A percentile compares a stretch with the other conserved stretches of the same genome.
These are phyloP conservation scores for Bretschneidera sinensis DNA, from an alignment of 345 rosid genomes.

Conservation along the genomic window DNA sequence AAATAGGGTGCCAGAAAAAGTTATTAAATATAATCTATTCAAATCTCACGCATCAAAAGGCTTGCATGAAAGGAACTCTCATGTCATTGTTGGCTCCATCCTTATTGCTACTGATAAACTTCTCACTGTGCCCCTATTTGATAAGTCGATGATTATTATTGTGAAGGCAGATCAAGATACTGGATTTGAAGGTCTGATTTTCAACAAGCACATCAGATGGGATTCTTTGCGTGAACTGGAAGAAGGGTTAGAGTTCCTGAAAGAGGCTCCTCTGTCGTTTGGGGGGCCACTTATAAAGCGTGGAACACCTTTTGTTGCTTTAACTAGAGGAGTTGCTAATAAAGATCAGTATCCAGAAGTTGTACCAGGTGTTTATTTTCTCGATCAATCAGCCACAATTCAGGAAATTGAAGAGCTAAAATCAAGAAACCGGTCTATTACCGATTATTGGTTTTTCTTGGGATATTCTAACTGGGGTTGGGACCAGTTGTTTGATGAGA, in stretches of 20 bases:
- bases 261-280: constrained; percentile 55
- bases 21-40: constrained; percentile 18
- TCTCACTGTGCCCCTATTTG: constrained; percentile 45
- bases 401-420: constrained; percentile 44
- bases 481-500: constrained; percentile 69
- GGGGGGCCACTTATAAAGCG: constrained; percentile 74
- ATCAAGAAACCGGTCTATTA: constrained; percentile 35
- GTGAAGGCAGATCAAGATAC: constrained; percentile 44
- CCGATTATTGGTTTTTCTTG: constrained; percentile 82
- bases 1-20: constrained; percentile 27
- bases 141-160: constrained; percentile 56
- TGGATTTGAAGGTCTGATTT: constrained; percentile 77
- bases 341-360: constrained; percentile 41
- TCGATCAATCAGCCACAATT: constrained; percentile 53
- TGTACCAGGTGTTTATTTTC: constrained; percentile 60
- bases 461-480: constrained; percentile 84
- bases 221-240: constrained; percentile 49
- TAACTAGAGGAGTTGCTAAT: constrained; percentile 38
- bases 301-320: constrained; percentile 56
- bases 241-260: constrained; percentile 47
- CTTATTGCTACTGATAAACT: constrained; percentile 68
- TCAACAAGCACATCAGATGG: constrained; percentile 77
- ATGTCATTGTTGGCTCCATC: constrained; percentile 54
- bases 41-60: constrained; percentile 12
- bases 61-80: constrained; percentile 22